phyloP scores from a whole-genome alignment of 108 stramenopile species.

The Cyclotella choctawhatcheeana region DNA sequence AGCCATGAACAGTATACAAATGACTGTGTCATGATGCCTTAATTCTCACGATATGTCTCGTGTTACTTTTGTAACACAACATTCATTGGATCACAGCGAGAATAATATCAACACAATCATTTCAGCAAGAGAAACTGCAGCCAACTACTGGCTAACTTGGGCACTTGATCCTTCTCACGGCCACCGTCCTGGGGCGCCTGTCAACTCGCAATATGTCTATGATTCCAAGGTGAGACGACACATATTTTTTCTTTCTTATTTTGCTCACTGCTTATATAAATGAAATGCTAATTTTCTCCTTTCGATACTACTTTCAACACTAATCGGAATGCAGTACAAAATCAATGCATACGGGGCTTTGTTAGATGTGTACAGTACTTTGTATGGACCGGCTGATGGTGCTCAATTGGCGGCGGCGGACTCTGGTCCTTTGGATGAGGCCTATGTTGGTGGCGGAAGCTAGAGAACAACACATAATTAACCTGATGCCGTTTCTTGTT shows the following conservation, averaged over 20 bases:
- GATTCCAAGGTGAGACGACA: no score
- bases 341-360: constrained; percentile 75
- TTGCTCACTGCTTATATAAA: no score
- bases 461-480: constrained; percentile 27
- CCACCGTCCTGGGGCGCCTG: constrained; percentile 75
- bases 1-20: neutral
- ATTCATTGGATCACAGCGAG: constrained; percentile 29
- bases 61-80: no score
- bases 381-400: constrained; percentile 70
- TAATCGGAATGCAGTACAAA: no score
- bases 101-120: constrained; percentile 65
- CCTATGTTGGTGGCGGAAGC: constrained; percentile 85
- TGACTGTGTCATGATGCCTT: no score
- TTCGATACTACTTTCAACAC: no score
- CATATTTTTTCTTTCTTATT: no score
- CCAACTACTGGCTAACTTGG: constrained; percentile 70
- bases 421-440: constrained; percentile 85
- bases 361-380: constrained; percentile 51
- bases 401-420: constrained; percentile 72
- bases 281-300: no score
- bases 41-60: no score
- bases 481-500: neutral
- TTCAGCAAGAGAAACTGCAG: constrained; percentile 61
- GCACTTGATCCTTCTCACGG: constrained; percentile 58
- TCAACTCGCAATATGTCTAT: constrained; percentile 84